Evolutionary conservation across 1,284 basidiomycete genomes (phyloP), one percentile per base, ranked within the genome.

Genomic region (Ustilago cynodontis): DNA sequence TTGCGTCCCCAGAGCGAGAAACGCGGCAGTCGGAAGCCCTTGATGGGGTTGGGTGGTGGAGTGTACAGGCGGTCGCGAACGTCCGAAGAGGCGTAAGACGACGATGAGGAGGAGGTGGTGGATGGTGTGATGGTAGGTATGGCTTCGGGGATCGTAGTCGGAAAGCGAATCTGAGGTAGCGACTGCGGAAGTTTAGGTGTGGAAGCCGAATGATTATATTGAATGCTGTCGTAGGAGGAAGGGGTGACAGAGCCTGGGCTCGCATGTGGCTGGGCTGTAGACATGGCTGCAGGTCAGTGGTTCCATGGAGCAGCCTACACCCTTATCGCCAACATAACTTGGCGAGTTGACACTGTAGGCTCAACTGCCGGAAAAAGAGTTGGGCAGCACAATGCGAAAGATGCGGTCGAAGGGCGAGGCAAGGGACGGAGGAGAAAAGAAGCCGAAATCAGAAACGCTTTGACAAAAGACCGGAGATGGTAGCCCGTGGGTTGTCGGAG

Each of bases 1-100:
- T 20, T 59, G 59, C 57, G 64, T 11, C 64, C 64, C 60, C 56
- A 72, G 8, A 72, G 57, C 9, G 70, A 72, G 41, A 72, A 67
- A 39, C 70, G 70, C 9, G 70, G 70, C 9, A 72, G 64, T 24
- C 60, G 33, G 33, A 72, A 67, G 20, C 70, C 53, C 28, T 37
- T 56, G 3, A n/a, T 29, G 6, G 29, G 51, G n/a, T 39, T 55
- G 1, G 43, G 35, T 29, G 64, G 56, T 52, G 70, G 60, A 20
- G 64, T 56, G 26, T 45, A 18, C 4, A 54, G 63, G 33, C 41
- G 50, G 18, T 61, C 24, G 29, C 33, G 63, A 1, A 39, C 10
- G 56, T 59, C 56, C 22, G 22, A 31, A 8, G 64, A 60, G 14
- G 41, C 56, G 43, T 51, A 41, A 6, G 70, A 56, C 3, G 59